Base-by-base conservation (phyloP, 352 stramenopile species). In the Thraustochytrium sp. region DNA sequence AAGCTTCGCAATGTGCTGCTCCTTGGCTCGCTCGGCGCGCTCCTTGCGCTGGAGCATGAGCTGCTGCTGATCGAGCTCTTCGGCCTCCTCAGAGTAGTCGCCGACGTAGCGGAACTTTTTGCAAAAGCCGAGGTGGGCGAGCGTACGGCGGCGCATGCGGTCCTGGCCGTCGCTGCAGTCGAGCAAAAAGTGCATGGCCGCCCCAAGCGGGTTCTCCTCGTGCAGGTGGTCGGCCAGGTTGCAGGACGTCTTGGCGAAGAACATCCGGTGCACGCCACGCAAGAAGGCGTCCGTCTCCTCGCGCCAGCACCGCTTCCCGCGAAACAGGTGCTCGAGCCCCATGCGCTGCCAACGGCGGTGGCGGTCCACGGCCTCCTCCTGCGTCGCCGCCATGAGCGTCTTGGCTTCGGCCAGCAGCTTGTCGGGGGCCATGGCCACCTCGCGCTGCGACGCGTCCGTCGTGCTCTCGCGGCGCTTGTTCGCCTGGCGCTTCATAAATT, bases 291-390 rank as follows among this genome's bases (percentile, higher is more conserved):
- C 46, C n/a, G 34, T 21, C 53, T 65, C 31, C 26, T 68, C 26
- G 16, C n/a, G 26, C 68, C 68, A 80, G 31, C 46, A 61, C 9
- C 53, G 48, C 34, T 80, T 80, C 8, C 68, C 68, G 34, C 68
- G 68, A 16, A 80, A 34, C 68, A 80, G 40, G 37, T 80, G 68
- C 53, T 80, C 68, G 31, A 80, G 68, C 9, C 68, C 51, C 8
- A 80, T 31, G 51, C 68, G 68, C 49, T 65, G 68, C 68, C 68
- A 80, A 8, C 37, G 46, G 38, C 46, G 42, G 31, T 80, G 68
- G 2, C 68, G 34, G 9, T 80, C 68, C 31, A 44, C 68, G 51
- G 68, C 68, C n/a, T 80, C 68, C 31, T 46, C 31, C 26, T 80
- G 68, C 23, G 53, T 61, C 1, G 44, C 34, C 23, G 26, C n/a